Percentiles rank a stretch among this genome's conserved stretches.
Evolutionary conservation across 768 basidiomycete genomes (phyloP).

Genomic region (Exidia glandulosa): DNA sequence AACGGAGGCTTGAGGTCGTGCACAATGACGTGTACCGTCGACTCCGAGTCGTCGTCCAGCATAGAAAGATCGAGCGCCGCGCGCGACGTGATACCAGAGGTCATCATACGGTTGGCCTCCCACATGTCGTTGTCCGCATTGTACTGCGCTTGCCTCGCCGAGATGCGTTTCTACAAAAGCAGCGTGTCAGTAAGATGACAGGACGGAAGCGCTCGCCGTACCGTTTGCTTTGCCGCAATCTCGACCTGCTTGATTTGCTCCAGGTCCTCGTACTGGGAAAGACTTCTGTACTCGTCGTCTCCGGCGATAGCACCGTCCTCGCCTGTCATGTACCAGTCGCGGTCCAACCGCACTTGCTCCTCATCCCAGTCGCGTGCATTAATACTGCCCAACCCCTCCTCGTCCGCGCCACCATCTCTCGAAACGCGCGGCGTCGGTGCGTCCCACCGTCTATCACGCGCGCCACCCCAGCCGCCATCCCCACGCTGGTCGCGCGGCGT

Average conservation of each 20-base stretch:
- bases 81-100: constrained; percentile 86
- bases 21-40: constrained; percentile 93
- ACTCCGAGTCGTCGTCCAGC: constrained; percentile 93
- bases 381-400: constrained; percentile 52
- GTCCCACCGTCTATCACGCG: constrained; percentile 55
- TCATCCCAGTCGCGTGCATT: constrained; percentile 94
- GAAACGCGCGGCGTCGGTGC: constrained; percentile 68
- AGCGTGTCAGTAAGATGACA: not conserved
- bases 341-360: constrained; percentile 81
- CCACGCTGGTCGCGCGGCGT: constrained; percentile 58
- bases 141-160: constrained; percentile 95
- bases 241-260: constrained; percentile 57
- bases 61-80: constrained; percentile 74
- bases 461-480: constrained; percentile 49
- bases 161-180: constrained; percentile 60
- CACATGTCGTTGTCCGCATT: constrained; percentile 97
- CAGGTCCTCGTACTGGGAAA: constrained; percentile 88
- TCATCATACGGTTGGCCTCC: constrained; percentile 97
- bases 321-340: constrained; percentile 93
- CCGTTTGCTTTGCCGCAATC: constrained; percentile 63
- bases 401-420: constrained; percentile 59
- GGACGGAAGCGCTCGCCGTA: constrained; percentile 27
- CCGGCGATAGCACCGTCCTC: constrained; percentile 80
- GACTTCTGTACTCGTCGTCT: constrained; percentile 86
- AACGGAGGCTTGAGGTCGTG: constrained; percentile 97